phyloP scores from a whole-genome alignment of 768 basidiomycete genomes.

The Termitomyces sp. region DNA sequence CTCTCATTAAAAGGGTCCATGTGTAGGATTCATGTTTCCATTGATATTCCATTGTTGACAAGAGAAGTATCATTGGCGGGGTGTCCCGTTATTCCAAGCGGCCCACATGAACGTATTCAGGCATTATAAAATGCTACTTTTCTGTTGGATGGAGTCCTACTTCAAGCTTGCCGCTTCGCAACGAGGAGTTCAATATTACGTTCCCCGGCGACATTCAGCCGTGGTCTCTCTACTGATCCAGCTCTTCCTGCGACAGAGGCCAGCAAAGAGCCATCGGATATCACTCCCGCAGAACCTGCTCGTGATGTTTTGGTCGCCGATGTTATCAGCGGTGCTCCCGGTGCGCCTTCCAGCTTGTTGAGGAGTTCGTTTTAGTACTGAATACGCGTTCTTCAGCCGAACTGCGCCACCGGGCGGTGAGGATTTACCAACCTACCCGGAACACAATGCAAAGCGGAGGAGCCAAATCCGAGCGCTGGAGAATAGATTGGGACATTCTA shows the following conservation, averaged over 20 bases:
- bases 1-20: too few species aligned
- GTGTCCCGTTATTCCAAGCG: too few species aligned
- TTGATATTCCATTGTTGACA: too few species aligned
- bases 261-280: slow-evolving; percentile 30
- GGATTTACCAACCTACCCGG: slow-evolving; percentile 89
- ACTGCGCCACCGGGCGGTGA: slow-evolving; percentile 80
- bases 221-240: slow-evolving; percentile 27
- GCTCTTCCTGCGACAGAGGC: slow-evolving; percentile 20
- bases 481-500: slow-evolving; percentile 92
- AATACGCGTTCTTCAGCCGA: slow-evolving; percentile 45
- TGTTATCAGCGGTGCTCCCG: slow-evolving; percentile 79
- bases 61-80: too few species aligned
- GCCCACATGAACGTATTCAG: too few species aligned
- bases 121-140: too few species aligned
- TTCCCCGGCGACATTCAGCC: slow-evolving; percentile 16
- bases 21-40: too few species aligned
- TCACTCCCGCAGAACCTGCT: slow-evolving; percentile 37
- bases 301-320: slow-evolving; percentile 75
- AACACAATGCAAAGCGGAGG: slow-evolving; percentile 95
- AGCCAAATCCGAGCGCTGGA: slow-evolving; percentile 83
- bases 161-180: slow-evolving; percentile 36
- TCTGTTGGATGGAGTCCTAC: slow-evolving; percentile 23
- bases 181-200: slow-evolving; percentile 18
- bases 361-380: not conserved
- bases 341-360: slow-evolving; percentile 35